Evolutionary conservation across 352 stramenopile species (phyloP), one percentile per base, ranked within the genome.

Genomic region (Pythium grandisporangium): DNA sequence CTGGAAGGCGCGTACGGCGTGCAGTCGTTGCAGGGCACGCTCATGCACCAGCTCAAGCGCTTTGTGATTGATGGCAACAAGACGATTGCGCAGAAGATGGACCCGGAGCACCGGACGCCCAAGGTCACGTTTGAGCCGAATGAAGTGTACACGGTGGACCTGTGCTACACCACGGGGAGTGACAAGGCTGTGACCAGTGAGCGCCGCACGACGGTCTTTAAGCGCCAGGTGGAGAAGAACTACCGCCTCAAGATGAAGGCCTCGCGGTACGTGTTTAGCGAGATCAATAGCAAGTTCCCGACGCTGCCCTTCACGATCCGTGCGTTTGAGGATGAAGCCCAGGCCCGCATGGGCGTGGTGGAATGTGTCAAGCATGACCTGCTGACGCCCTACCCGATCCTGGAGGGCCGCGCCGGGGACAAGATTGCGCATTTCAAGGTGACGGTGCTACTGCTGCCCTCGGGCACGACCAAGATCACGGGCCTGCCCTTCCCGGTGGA

Each of bases 11-110:
- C 78, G 13, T 99, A 98, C 64, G 95, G 88, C 39, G 96, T 99
- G 48, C 98, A 97, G 55, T 83, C 93, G 37, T 77, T 99, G 51
- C 82, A 97, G 46, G 97, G 96, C 26, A 97, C 97, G 47, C 72
- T 98, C 45, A 99, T 99, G 96, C 96, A 99, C 69, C 96, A 99
- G 78, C 96, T 99, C 64, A 99, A 99, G 72, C 91, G 93, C 51
- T 96, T 93, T 51, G 93, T 99, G 12, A 97, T 99, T 51, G 96
- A 99, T 62, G 96, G 95, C 45, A 97, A 97, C 60, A 99, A 99
- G 70, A 61, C 96, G 24, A 95, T 98, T 43, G 69, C 95, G 23
- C 68, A 93, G 57, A 90, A 92, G 55, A 68, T 94, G n/a, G 86
- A 96, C 57, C 59, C 86, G 35, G 90, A 97, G 48, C 83, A 86